Percentiles rank a stretch among this genome's conserved stretches.
Evolutionary conservation across 257 asterid species (phyloP).

Genomic region (Datura wrightii): DNA sequence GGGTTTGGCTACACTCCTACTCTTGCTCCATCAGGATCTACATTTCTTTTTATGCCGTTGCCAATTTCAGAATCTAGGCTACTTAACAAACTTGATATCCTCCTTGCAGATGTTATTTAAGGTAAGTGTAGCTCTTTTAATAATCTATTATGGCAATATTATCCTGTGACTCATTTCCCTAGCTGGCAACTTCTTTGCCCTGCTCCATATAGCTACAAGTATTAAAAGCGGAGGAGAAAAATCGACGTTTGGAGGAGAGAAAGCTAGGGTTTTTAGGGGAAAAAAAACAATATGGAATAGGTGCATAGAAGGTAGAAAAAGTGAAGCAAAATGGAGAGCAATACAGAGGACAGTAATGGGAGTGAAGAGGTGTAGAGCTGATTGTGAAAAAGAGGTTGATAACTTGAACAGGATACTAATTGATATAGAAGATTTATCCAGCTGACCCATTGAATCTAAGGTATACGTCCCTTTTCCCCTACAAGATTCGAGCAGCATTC

Average conservation of each 20-base stretch:
- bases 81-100: conserved; percentile 57
- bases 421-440: neutral
- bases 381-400: neutral
- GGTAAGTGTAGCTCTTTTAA: conserved; percentile 64
- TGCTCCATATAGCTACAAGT: conserved; percentile 61
- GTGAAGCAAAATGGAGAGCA: conserved; percentile 30
- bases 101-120: conserved; percentile 65
- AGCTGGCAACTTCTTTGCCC: conserved; percentile 57
- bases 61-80: conserved; percentile 44
- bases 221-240: conserved; percentile 48
- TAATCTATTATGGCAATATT: conserved; percentile 69
- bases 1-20: conserved; percentile 89
- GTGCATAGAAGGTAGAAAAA: conserved; percentile 35
- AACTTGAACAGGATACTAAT: neutral
- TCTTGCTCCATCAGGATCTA: conserved; percentile 62
- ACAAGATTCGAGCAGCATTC: neutral
- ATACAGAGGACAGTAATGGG: neutral
- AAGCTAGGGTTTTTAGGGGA: conserved; percentile 33
- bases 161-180: conserved; percentile 51
- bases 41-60: conserved; percentile 45
- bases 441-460: neutral
- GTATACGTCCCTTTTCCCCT: neutral
- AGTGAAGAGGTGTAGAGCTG: neutral
- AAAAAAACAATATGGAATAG: conserved; percentile 8
- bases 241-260: conserved; percentile 42